Percentiles rank a stretch among this genome's conserved stretches.
phyloP scores from a whole-genome alignment of 164 flowering plant genomes.

The Nymphaea thermarum region DNA sequence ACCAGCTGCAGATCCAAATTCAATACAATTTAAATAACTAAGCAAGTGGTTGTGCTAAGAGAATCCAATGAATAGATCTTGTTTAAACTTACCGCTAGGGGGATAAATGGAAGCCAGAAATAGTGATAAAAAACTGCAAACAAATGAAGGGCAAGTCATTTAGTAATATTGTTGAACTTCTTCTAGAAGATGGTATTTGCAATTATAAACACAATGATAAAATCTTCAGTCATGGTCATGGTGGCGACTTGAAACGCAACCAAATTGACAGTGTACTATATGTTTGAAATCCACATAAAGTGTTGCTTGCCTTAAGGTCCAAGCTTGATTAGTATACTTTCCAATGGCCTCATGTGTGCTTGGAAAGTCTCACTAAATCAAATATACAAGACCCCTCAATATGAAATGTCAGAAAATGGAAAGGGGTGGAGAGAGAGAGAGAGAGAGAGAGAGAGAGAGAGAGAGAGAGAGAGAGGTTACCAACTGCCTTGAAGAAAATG shows the following conservation, averaged over 20 bases:
- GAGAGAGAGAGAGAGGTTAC: conserved; percentile 14
- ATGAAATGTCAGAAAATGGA: neutral
- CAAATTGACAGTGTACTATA: no score
- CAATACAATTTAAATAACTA: neutral
- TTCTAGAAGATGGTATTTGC: no score
- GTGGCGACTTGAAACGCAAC: no score
- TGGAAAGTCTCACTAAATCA: no score
- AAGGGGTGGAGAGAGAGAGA: neutral
- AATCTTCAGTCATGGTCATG: no score
- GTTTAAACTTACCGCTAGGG: conserved; percentile 30
- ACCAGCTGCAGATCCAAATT: conserved; percentile 24
- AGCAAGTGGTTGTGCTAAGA: neutral
- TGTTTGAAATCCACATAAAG: no score
- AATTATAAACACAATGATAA: no score
- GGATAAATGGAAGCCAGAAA: conserved; percentile 57
- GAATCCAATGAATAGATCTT: neutral
- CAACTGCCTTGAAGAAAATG: conserved; percentile 52
- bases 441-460: neutral
- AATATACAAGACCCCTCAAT: no score
- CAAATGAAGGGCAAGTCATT: neutral
- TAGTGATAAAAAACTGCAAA: conserved; percentile 40
- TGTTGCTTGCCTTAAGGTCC: no score
- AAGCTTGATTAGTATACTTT: no score
- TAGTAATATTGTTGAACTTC: no score
- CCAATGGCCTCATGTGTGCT: no score